A percentile compares a stretch with the other conserved stretches of the same genome.
These are phyloP conservation scores for Basidioascus undulatus DNA, from an alignment of 768 basidiomycete species.

Conservation along the genomic window DNA sequence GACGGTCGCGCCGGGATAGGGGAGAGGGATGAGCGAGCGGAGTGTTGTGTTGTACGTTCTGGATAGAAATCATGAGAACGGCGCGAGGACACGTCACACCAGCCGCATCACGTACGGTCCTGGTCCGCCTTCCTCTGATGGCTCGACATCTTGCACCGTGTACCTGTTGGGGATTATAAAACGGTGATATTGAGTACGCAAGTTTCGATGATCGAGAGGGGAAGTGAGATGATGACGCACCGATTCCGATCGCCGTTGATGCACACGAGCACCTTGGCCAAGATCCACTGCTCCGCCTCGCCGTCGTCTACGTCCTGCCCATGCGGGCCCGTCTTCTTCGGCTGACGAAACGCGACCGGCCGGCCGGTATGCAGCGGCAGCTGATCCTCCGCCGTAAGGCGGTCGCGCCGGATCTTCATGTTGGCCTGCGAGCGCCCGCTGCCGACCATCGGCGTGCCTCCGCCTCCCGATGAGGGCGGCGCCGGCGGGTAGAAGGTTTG, in stretches of 20 bases:
- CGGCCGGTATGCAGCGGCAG: conserved; percentile 19
- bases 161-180: conserved; percentile 15
- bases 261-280: conserved; percentile 18
- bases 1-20: conserved; percentile 15
- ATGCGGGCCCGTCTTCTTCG: conserved; percentile 3
- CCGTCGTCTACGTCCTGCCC: background rate
- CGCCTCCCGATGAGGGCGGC: no score
- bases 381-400: conserved; percentile 16
- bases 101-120: no score
- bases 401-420: conserved; percentile 12
- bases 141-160: conserved; percentile 20
- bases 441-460: no score
- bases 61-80: no score
- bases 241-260: conserved; percentile 17
- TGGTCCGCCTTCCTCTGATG: conserved; percentile 11
- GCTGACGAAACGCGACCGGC: conserved; percentile 18
- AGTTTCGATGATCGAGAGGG: no score
- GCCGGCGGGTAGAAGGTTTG: no score
- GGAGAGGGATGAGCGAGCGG: conserved; percentile 21
- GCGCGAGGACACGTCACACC: no score
- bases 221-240: conserved; percentile 5
- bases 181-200: no score
- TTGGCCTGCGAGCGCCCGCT: no score
- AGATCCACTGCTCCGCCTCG: conserved; percentile 16
- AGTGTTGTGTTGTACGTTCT: conserved; percentile 20